Conservation (phyloP, 176 grass and related monocot genomes). For the Areca catechu region DNA sequence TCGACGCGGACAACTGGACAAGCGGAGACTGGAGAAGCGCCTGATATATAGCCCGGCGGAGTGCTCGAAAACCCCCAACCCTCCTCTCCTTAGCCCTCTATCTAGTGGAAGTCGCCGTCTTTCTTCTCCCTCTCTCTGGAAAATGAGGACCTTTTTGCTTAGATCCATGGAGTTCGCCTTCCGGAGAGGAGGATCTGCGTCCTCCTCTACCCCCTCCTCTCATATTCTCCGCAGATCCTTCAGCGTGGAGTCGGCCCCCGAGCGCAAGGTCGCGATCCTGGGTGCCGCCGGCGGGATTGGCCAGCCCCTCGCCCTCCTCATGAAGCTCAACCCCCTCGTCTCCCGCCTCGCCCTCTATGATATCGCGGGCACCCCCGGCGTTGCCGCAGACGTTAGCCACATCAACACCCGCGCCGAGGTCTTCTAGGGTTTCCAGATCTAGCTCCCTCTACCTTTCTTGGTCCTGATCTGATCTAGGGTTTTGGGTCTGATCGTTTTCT, state of each 20-base stretch:
- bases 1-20: too few species aligned
- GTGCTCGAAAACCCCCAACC: too few species aligned
- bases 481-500: slow-evolving; percentile 7
- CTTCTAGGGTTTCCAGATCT: neutral
- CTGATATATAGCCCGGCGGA: too few species aligned
- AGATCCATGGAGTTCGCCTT: neutral
- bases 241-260: slow-evolving; percentile 16
- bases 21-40: too few species aligned
- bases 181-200: too few species aligned
- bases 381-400: slow-evolving; percentile 46
- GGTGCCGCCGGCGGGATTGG: slow-evolving; percentile 38
- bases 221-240: slow-evolving; percentile 18
- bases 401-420: slow-evolving; percentile 33
- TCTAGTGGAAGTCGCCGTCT: neutral
- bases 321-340: slow-evolving; percentile 49
- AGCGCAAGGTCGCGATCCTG: slow-evolving; percentile 37
- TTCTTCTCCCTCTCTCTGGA: neutral
- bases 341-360: slow-evolving; percentile 46
- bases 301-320: slow-evolving; percentile 35
- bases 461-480: slow-evolving; percentile 1
- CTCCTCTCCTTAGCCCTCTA: too few species aligned
- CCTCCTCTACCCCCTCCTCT: neutral
- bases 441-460: neutral
- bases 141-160: slow-evolving; percentile 26
- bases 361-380: slow-evolving; percentile 39